phyloP scores from a whole-genome alignment of 768 basidiomycete genomes.

The Brasilioporus rufonigricans region DNA sequence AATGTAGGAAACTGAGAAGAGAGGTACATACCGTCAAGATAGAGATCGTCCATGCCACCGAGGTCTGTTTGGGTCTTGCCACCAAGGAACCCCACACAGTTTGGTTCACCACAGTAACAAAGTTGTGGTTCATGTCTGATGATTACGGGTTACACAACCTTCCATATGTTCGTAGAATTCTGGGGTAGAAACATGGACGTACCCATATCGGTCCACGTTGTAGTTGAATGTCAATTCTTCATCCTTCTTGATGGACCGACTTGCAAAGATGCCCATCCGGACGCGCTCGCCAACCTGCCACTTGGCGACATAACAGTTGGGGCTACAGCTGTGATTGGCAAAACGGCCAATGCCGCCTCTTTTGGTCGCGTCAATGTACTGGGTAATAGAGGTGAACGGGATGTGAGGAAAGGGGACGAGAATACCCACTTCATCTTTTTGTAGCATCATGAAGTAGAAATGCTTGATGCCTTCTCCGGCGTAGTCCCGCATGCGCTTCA shows the following conservation, averaged over 20 bases:
- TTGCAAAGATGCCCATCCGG: constrained; percentile 99
- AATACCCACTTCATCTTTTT: constrained; percentile 85
- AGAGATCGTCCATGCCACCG: constrained; percentile 90
- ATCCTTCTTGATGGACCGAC: constrained; percentile 65
- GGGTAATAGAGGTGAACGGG: not conserved
- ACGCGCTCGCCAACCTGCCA: constrained; percentile 91
- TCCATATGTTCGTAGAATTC: not conserved
- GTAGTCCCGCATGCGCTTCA: constrained; percentile 93
- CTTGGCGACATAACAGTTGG: constrained; percentile 97
- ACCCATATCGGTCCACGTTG: constrained; percentile 99
- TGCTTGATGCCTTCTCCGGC: constrained; percentile 90
- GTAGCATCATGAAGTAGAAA: constrained; percentile 99
- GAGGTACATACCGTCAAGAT: constrained; percentile 70
- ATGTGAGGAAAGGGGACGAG: not conserved
- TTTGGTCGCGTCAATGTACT: constrained; percentile 99
- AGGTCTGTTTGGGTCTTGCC: constrained; percentile 99
- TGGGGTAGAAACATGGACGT: constrained; percentile 25
- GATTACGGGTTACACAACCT: not conserved
- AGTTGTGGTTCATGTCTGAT: constrained; percentile 87
- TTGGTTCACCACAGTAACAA: constrained; percentile 94
- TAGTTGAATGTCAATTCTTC: constrained; percentile 99
- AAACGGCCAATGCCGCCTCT: constrained; percentile 96
- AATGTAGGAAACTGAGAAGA: not conserved
- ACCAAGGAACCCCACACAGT: constrained; percentile 94
- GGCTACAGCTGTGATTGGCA: constrained; percentile 96